Base-by-base conservation (phyloP, 1,139 yeast genomes). In the Lodderomyces parapsilosis region DNA sequence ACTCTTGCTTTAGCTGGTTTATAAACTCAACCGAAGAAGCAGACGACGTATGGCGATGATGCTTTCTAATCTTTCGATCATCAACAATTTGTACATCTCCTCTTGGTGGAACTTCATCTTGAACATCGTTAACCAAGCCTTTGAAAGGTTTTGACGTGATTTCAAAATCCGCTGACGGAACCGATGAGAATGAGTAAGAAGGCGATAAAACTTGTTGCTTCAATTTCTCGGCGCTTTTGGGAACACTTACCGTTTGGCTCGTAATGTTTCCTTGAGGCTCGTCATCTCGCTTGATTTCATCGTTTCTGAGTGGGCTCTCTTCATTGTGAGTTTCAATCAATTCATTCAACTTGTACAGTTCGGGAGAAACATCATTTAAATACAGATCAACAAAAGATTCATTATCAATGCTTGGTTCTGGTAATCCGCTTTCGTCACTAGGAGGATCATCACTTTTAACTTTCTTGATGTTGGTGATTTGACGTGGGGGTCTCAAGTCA, bases 41-140 rank as follows among this genome's bases (percentile, higher is more conserved):
- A 6, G 47, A 43, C 11, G 47, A 41, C 13, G 46, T 36, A 13
- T 31, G 43, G 8, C 62, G 47, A 19, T 52, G 53, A 41, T 60
- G 62, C 43, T 57, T 61, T 34, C 59, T 50, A 23, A 61, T 53
- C 36, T 52, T 57, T 5, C 53, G 56, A 17, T 51, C 52, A 17
- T 51, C 52, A 10, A 59, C 45, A 8, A 61, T 44, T 20, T 48
- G 55, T 11, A 66, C 53, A 49, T 69, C 75, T 1, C 72, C 71
- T 43, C 74, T 53, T 1, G 71, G 69, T 2, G 74, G 74, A 1
- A 67, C 71, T 33, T 60, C 66, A 2, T 43, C 49, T 45, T 66
- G 53, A 4, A 66, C 50, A 41, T 65, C 71, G 33, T 60, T 53
- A 27, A 66, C 46, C 24, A 62, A 58, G 13, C 49, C 56, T 14